Evolutionary conservation across 306 rosid species (phyloP).

Genomic region (Senna siamea): DNA sequence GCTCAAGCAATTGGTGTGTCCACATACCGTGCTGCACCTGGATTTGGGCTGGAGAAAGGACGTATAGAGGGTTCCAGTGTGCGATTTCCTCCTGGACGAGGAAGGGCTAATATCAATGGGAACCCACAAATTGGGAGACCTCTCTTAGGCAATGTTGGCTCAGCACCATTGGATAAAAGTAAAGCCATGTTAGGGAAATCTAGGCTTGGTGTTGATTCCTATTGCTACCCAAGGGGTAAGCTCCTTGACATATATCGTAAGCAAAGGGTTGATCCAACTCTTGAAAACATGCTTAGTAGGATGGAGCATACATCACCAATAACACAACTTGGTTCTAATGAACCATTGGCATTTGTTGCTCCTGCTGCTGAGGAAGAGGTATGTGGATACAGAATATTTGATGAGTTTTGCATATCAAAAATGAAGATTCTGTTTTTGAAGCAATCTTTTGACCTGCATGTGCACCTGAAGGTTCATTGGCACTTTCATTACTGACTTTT

Average conservation of each 20-base stretch:
- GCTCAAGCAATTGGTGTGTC: conserved; percentile 61
- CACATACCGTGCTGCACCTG: conserved; percentile 77
- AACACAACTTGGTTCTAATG: conserved; percentile 48
- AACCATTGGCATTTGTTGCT: conserved; percentile 70
- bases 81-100: conserved; percentile 70
- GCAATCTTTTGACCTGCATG: conserved; percentile 1
- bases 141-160: conserved; percentile 44
- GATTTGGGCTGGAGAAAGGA: conserved; percentile 74
- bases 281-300: conserved; percentile 51
- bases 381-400: conserved; percentile 31
- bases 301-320: conserved; percentile 53
- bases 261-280: conserved; percentile 48
- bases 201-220: conserved; percentile 40
- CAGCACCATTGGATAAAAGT: conserved; percentile 44
- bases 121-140: conserved; percentile 55
- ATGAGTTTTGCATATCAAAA: background rate
- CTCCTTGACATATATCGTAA: conserved; percentile 75
- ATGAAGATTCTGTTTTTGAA: conserved; percentile 5
- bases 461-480: conserved; percentile 17
- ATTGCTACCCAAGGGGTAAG: conserved; percentile 72
- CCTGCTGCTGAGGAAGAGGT: conserved; percentile 77
- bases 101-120: conserved; percentile 56
- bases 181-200: conserved; percentile 54
- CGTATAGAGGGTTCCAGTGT: conserved; percentile 57
- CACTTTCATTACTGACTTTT: conserved; percentile 16